Evolutionary conservation across 2,329 filamentous ascomycete species (phyloP).

Genomic region (Apiospora rasikravindrae): DNA sequence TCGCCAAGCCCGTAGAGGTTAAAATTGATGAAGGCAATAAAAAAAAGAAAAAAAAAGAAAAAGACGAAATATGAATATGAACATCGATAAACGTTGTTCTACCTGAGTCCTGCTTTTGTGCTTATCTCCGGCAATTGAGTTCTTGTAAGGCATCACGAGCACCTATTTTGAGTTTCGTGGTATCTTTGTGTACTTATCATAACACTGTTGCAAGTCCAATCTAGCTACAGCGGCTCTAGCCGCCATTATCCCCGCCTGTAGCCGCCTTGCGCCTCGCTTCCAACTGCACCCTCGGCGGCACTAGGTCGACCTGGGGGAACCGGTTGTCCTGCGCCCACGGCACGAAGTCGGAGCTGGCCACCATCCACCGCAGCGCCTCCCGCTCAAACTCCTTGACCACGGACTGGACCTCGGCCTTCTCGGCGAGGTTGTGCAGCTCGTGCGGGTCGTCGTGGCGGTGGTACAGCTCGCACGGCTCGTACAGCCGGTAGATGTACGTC

Average conservation of each 20-base stretch:
- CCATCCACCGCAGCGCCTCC: slow-evolving; percentile 42
- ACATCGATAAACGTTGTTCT: no score
- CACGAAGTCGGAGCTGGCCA: slow-evolving; percentile 18
- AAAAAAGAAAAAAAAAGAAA: no score
- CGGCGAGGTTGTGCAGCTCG: slow-evolving; percentile 47
- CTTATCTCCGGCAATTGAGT: no score
- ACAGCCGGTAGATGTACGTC: slow-evolving; percentile 51
- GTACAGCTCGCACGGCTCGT: slow-evolving; percentile 52
- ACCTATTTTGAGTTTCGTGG: background rate
- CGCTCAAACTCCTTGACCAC: slow-evolving; percentile 35
- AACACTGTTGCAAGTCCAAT: background rate
- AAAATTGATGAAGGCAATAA: no score
- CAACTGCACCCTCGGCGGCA: slow-evolving; percentile 20
- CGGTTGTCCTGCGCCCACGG: slow-evolving; percentile 19
- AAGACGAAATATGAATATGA: no score
- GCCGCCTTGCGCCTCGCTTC: slow-evolving; percentile 4
- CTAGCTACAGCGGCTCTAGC: background rate
- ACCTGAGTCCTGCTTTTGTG: no score
- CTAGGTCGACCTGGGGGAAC: slow-evolving; percentile 32
- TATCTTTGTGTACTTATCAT: background rate
- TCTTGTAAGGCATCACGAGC: no score
- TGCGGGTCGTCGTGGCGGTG: slow-evolving; percentile 45
- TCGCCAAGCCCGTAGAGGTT: background rate
- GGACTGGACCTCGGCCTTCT: slow-evolving; percentile 31
- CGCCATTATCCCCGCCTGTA: background rate